These are phyloP conservation scores for Kluyveromyces wickerhamii DNA, from an alignment of 805 yeast genomes.

Conservation along the genomic window DNA sequence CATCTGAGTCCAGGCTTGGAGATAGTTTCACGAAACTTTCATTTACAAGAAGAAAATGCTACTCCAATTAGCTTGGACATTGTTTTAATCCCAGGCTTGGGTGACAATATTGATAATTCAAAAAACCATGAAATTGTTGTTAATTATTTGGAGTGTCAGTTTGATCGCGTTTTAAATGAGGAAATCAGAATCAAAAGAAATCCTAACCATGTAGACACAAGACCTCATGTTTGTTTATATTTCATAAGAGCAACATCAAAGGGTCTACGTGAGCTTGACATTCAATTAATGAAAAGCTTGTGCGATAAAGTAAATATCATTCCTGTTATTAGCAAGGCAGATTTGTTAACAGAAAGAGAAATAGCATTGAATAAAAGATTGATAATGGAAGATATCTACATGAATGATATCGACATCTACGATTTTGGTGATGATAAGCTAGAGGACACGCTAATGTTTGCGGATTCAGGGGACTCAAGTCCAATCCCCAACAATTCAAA, in stretches of 20 bases:
- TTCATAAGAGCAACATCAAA: constrained; percentile 58
- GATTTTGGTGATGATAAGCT: constrained; percentile 58
- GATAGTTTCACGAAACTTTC: constrained; percentile 44
- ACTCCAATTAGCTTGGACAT: constrained; percentile 46
- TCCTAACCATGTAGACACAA: constrained; percentile 60
- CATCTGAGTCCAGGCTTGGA: constrained; percentile 31
- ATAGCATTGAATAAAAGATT: constrained; percentile 43
- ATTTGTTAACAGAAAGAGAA: constrained; percentile 64
- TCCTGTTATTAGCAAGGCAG: constrained; percentile 78
- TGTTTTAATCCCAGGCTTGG: constrained; percentile 68
- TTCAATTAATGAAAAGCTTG: constrained; percentile 59
- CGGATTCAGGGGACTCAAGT: constrained; percentile 26
- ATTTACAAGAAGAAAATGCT: constrained; percentile 50
- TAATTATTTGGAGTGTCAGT: constrained; percentile 59
- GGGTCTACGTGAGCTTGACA: constrained; percentile 42
- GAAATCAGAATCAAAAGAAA: constrained; percentile 69
- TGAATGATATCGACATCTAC: constrained; percentile 55
- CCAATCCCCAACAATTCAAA: constrained; percentile 8
- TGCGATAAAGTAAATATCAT: constrained; percentile 71
- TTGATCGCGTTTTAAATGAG: constrained; percentile 63
- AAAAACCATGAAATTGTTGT: constrained; percentile 41
- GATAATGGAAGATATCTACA: constrained; percentile 48
- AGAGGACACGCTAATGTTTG: constrained; percentile 12
- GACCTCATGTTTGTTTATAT: constrained; percentile 74
- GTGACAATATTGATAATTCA: constrained; percentile 63